Evolutionary conservation across 2,329 filamentous ascomycete species (phyloP).

Genomic region (Dichotomopilus funicola): DNA sequence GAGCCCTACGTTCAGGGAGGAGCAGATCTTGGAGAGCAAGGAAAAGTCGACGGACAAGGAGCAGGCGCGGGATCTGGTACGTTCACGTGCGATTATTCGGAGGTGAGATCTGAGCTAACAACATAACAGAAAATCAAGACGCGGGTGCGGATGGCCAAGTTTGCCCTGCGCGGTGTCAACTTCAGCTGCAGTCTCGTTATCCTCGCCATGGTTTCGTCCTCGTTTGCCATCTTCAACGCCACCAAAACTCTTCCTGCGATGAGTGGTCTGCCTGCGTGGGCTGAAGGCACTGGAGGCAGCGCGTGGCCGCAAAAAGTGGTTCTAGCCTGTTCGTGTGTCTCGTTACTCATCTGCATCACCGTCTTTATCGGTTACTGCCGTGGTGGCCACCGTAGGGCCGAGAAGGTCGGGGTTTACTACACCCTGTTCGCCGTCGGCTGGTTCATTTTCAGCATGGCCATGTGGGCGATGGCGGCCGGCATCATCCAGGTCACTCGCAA

Average conservation of each 20-base stretch:
- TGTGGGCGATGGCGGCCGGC: constrained; percentile 85
- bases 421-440: constrained; percentile 87
- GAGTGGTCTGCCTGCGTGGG: constrained; percentile 82
- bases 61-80: constrained; percentile 80
- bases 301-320: constrained; percentile 87
- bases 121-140: constrained; percentile 75
- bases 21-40: constrained; percentile 77
- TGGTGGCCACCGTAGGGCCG: constrained; percentile 79
- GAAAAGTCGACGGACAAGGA: constrained; percentile 77
- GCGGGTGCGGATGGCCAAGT: constrained; percentile 85
- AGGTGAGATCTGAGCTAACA: constrained; percentile 23
- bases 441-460: constrained; percentile 86
- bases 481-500: constrained; percentile 73
- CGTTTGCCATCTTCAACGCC: constrained; percentile 86
- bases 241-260: constrained; percentile 68
- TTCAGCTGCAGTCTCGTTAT: constrained; percentile 97
- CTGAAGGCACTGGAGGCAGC: constrained; percentile 63
- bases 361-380: constrained; percentile 84
- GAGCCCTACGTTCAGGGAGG: constrained; percentile 87
- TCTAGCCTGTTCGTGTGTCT: constrained; percentile 71
- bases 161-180: constrained; percentile 90
- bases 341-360: constrained; percentile 68
- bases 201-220: constrained; percentile 80
- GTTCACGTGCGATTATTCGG: constrained; percentile 29
- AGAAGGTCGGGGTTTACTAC: constrained; percentile 93